A percentile compares a stretch with the other conserved stretches of the same genome.
Conservation (phyloP, 306 rosid genomes). For the Corylus heterophylla region DNA sequence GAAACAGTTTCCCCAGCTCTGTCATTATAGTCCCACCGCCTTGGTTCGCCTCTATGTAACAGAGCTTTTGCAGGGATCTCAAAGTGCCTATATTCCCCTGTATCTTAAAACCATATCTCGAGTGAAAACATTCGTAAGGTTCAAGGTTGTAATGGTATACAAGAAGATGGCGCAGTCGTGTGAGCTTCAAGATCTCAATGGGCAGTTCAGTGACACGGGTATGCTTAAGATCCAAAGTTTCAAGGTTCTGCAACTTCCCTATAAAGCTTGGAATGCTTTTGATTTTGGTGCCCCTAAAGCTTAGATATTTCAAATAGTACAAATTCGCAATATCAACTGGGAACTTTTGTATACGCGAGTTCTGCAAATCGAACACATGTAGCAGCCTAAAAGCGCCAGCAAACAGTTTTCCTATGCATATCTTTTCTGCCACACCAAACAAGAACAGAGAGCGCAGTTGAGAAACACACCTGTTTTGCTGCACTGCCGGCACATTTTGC, state of each 20-base stretch:
- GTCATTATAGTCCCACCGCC: conserved; percentile 29
- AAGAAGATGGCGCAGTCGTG: conserved; percentile 49
- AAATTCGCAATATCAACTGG: conserved; percentile 34
- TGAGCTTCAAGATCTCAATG: conserved; percentile 47
- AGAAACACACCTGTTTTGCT: conserved; percentile 35
- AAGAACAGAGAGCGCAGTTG: conserved; percentile 61
- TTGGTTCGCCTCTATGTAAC: conserved; percentile 49
- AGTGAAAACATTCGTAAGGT: conserved; percentile 33
- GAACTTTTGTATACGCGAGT: conserved; percentile 35
- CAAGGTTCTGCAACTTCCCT: conserved; percentile 50
- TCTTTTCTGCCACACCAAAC: conserved; percentile 41
- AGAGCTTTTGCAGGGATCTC: conserved; percentile 49
- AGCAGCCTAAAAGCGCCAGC: conserved; percentile 45
- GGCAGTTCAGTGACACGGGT: conserved; percentile 48
- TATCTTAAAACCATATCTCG: conserved; percentile 38
- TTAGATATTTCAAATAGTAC: conserved; percentile 42
- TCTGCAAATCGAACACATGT: conserved; percentile 43
- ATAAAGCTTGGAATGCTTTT: conserved; percentile 37
- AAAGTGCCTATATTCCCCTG: conserved; percentile 38
- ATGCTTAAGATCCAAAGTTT: conserved; percentile 48
- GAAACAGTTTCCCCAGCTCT: conserved; percentile 39
- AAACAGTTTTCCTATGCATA: conserved; percentile 18
- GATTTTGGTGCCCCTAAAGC: conserved; percentile 48
- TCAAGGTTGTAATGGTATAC: conserved; percentile 32
- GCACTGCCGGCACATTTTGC: conserved; percentile 26